phyloP scores from a whole-genome alignment of 2,329 filamentous ascomycete genomes.

The Paraphoma chrysanthemicola region DNA sequence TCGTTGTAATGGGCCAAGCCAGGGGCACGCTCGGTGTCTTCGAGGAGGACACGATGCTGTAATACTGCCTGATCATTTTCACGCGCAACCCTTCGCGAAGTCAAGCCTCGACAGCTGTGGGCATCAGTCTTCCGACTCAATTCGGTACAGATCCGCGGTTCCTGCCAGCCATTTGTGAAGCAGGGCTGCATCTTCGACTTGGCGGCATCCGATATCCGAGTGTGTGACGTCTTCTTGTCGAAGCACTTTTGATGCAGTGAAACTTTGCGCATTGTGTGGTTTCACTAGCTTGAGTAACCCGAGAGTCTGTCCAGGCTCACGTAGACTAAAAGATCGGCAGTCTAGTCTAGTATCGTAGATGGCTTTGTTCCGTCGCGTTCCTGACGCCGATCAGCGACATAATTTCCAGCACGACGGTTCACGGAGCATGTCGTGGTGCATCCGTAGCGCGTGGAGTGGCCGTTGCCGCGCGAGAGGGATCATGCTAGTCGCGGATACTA shows the following conservation, averaged over 20 bases:
- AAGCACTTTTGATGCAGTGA: not conserved
- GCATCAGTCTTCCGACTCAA: no score
- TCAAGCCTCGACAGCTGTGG: no score
- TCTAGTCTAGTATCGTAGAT: not conserved
- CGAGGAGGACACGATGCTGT: no score
- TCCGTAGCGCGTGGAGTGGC: constrained; percentile 21
- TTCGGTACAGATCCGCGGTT: no score
- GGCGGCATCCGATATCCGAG: no score
- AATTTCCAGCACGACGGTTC: constrained; percentile 1
- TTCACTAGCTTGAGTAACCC: not conserved
- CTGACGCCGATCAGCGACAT: not conserved
- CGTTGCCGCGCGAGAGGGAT: constrained; percentile 25
- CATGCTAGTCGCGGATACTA: constrained; percentile 18
- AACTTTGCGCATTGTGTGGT: not conserved
- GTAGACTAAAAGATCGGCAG: not conserved
- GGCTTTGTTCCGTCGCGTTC: not conserved
- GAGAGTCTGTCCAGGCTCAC: not conserved
- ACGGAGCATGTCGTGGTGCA: constrained; percentile 7
- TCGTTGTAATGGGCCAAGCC: no score
- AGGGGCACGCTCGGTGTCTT: no score
- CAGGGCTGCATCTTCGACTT: no score
- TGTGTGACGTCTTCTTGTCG: no score
- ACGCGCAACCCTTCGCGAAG: no score
- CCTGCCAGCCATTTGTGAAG: no score
- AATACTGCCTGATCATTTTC: no score